A percentile compares a stretch with the other conserved stretches of the same genome.
These are phyloP conservation scores for Fraxinus platypoda DNA, from an alignment of 305 asterid species.

Conservation along the genomic window DNA sequence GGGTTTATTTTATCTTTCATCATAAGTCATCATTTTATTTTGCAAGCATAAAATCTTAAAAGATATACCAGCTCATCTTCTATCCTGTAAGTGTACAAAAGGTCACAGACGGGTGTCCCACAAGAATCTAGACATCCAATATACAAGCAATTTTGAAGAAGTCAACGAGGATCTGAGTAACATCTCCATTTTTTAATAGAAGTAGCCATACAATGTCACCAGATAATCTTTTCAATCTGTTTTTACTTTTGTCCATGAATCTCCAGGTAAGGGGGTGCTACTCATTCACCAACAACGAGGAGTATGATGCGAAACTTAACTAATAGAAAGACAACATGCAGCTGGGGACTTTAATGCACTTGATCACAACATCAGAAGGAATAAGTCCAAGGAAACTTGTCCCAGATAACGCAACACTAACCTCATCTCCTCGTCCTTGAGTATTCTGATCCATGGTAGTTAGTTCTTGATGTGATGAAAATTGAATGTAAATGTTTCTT, in stretches of 20 bases:
- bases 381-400: conserved; percentile 11
- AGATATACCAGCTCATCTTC: not conserved
- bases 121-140: not conserved
- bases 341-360: conserved; percentile 8
- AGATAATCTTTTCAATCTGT: not conserved
- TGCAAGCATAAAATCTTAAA: not conserved
- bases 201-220: not conserved
- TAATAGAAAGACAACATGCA: conserved; percentile 13
- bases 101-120: too few relatives aligned
- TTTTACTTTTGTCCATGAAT: not conserved
- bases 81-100: not conserved
- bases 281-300: not conserved
- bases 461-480: conserved; percentile 96
- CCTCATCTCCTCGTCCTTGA: conserved; percentile 96
- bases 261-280: not conserved
- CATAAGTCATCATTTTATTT: not conserved
- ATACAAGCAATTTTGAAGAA: not conserved
- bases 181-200: not conserved
- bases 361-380: conserved; percentile 14
- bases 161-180: not conserved
- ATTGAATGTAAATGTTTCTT: conserved; percentile 90
- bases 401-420: conserved; percentile 33
- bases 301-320: conserved; percentile 2
- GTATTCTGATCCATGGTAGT: conserved; percentile 87
- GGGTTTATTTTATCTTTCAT: not conserved